Conservation (phyloP, 495 filamentous ascomycete genomes). For the Cercophora sp. region DNA sequence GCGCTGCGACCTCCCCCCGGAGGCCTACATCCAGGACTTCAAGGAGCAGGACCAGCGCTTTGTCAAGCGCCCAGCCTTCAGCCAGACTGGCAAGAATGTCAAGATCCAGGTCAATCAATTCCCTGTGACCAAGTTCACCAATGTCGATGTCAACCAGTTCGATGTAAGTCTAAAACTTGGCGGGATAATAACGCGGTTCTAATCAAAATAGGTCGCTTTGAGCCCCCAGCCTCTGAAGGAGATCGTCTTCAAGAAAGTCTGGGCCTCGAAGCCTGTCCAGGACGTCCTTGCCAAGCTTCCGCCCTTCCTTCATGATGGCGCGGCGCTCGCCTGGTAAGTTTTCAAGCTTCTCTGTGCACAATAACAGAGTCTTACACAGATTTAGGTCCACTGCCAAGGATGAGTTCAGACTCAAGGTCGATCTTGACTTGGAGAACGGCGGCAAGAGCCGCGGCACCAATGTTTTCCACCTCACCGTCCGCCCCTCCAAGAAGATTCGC, state of each 20-base stretch:
- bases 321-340: slow-evolving; percentile 71
- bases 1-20: slow-evolving; percentile 42
- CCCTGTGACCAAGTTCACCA: slow-evolving; percentile 49
- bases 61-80: slow-evolving; percentile 48
- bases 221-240: slow-evolving; percentile 58
- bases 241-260: slow-evolving; percentile 63
- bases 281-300: slow-evolving; percentile 37
- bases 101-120: slow-evolving; percentile 70
- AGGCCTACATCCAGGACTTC: slow-evolving; percentile 31
- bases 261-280: slow-evolving; percentile 60
- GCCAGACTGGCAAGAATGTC: slow-evolving; percentile 53
- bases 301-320: slow-evolving; percentile 72
- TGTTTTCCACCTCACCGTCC: slow-evolving; percentile 54
- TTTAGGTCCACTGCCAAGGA: slow-evolving; percentile 25
- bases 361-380: background rate
- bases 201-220: too few species aligned
- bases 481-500: slow-evolving; percentile 56
- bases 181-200: too few species aligned
- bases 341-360: background rate
- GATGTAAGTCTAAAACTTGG: too few species aligned
- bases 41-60: slow-evolving; percentile 12
- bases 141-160: slow-evolving; percentile 67
- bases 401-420: slow-evolving; percentile 48
- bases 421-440: slow-evolving; percentile 61
- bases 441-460: slow-evolving; percentile 41